Evolutionary conservation across 1,284 basidiomycete species (phyloP), one percentile per base, ranked within the genome.

Genomic region (Ganoderma leucocontextum): DNA sequence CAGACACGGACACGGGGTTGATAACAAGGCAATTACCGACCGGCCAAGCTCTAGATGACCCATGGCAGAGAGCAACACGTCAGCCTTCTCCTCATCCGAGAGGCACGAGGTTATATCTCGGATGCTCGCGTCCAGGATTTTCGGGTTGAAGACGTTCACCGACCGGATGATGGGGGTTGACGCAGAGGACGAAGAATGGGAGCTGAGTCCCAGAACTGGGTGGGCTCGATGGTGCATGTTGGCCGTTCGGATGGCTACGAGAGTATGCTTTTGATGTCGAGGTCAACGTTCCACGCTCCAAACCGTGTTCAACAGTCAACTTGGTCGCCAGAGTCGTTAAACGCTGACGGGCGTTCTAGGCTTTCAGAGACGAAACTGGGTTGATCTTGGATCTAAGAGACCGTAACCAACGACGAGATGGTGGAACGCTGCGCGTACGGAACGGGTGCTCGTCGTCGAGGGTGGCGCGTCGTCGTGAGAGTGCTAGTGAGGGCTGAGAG

Each of bases 71-170:
- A 92, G 78, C 57, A 92, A 80, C 52, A 92, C 84, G 70, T 90
- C 89, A 17, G 85, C 89, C 77, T 92, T 92, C 77, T 91, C 85
- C 71, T 85, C 86, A 74, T 89, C 86, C 3, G 85, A 82, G 42
- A 92, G 84, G 66, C 82, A 84, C 9, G 83, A 81, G 2, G 86
- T 82, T 41, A 90, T 87, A 74, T 91, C 88, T 62, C 87, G 88
- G 75, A 91, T 88, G 80, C 88, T 87, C 33, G 90, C 90, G 73
- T 92, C 90, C 59, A 91, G 82, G 71, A 91, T 91, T 74, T 87
- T 89, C 6, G 89, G 89, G 76, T 92, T 92, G 82, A 92, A 91
- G 68, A 90, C 82, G 75, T 84, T 85, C 86, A 86, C 86, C n/a
- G 71, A 62, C 44, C 62, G 71, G 17, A 58, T 53, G 22, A 58